A percentile compares a stretch with the other conserved stretches of the same genome.
These are phyloP conservation scores for Pseudogymnoascus sp. DNA, from an alignment of 2,329 filamentous ascomycete species.

Conservation along the genomic window DNA sequence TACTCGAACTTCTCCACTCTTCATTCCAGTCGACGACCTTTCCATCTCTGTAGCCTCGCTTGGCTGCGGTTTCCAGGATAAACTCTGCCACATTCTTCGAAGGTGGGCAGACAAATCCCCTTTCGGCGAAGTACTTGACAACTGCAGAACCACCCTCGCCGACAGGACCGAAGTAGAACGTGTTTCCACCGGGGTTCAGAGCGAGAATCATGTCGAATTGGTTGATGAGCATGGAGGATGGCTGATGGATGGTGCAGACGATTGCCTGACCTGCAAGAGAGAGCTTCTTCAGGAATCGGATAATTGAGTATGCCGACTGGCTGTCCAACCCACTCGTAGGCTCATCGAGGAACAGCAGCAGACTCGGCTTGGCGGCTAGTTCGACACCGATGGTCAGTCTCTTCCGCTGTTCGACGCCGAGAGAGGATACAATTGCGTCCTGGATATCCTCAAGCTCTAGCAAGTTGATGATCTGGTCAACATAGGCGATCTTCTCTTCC, in stretches of 20 bases:
- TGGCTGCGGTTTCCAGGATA: constrained; percentile 24
- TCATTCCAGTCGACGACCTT: constrained; percentile 56
- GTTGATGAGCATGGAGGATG: constrained; percentile 43
- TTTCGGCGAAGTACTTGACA: constrained; percentile 53
- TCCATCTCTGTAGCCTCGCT: constrained; percentile 28
- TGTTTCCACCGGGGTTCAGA: constrained; percentile 55
- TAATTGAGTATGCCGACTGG: constrained; percentile 55
- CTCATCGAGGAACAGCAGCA: constrained; percentile 55
- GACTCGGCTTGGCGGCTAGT: constrained; percentile 45
- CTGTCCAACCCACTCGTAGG: constrained; percentile 54
- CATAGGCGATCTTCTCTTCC: constrained; percentile 72
- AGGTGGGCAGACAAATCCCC: constrained; percentile 43
- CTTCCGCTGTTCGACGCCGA: constrained; percentile 55
- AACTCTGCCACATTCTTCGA: constrained; percentile 43
- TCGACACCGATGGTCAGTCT: constrained; percentile 53
- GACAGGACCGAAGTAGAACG: constrained; percentile 62
- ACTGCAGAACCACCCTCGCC: constrained; percentile 49
- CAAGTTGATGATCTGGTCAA: constrained; percentile 65
- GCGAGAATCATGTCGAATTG: constrained; percentile 54
- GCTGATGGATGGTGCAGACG: constrained; percentile 48
- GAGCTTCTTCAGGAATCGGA: constrained; percentile 52
- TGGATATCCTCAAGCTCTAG: constrained; percentile 60
- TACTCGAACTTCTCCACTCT: constrained; percentile 57
- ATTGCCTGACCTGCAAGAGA: constrained; percentile 45
- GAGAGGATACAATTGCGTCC: constrained; percentile 53